Evolutionary conservation across 164 flowering plant species (phyloP), one percentile per base, ranked within the genome.

Genomic region (Aristolochia fimbriata): DNA sequence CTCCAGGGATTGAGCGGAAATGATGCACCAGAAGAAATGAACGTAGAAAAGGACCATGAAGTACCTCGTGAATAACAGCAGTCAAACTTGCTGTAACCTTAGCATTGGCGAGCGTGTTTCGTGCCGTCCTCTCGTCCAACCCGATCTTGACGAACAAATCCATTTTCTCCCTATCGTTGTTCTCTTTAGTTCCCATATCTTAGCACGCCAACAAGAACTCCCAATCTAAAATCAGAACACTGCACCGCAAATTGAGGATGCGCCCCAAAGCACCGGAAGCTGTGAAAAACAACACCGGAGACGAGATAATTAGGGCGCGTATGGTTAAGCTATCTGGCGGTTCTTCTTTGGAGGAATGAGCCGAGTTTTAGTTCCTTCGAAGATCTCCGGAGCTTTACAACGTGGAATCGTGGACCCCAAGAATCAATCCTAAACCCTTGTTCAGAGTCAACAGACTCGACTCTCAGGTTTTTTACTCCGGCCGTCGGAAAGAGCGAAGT

Each of bases 31-130:
- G 16, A 58, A 11, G 7, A 3, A 17, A 11, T 4, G 45, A 43
- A 3, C 33, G 11, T 13, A 47, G 15, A 15, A 15, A 23, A 4
- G 20, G 12, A 7, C 57, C 60, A 12, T 24, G 21, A 5, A 27
- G 16, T 64, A 85, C 96, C 98, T 92, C 96, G 69, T 73, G 72
- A 62, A 92, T 86, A 58, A 89, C 87, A 12, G 88, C 83, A 7
- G 62, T 66, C 45, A 92, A 82, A 74, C 81, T 86, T 47, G 75
- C 60, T 15, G 98, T 85, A 55, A 89, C 91, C 73, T 89, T 92
- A 56, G 74, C 78, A 61, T 92, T 92, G 59, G 87, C 88, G 22
- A 92, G 60, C 56, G 96, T 84, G 70, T 92, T 89, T 19, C 63
- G 64, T 0, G 96, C 98, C 0, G 91, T 87, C 11, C 77, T 58